Base-by-base conservation (phyloP, 1,284 basidiomycete species). In the Phylloboletellus chloephorus region DNA sequence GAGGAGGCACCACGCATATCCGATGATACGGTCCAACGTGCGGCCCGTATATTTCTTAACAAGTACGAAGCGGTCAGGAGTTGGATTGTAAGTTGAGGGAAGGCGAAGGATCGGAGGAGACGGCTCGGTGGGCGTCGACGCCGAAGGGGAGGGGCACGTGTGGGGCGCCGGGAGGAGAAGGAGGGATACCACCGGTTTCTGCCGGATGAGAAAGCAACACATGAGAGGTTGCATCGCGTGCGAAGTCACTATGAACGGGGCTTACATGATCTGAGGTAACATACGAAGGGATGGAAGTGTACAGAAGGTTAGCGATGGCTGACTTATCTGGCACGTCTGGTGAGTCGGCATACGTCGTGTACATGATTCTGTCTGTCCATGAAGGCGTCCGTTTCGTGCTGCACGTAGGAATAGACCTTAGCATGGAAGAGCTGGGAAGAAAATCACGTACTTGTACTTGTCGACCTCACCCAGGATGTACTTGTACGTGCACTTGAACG, bases 331-430 rank as follows among this genome's bases (percentile, higher is more conserved):
- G 69, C 5, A 61, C 60, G 44, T 76, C 67, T 2, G 78, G 73
- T 0, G 72, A 69, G 58, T 90, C 88, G n/a, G 74, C 72, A 53
- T 85, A 71, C 5, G 89, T 89, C 2, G 86, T 74, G 61, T 92
- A 96, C 52, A 98, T 68, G 34, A 98, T 80, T 31, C 95, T 78
- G 64, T 98, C 95, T 16, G 94, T 97, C 89, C 93, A 98, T 15
- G 93, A 85, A 0, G 95, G 95, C 5, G 74, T 72, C 6, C 95
- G 79, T 57, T 83, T 88, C 19, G 67, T 64, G 59, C 80, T 89
- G 37, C 47, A 54, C 2, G 25, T 7, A 17, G 10, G 7, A 28
- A 49, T 9, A 20, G 25, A 6, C 5, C 5, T 51, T 20, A 41
- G 33, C 3, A 46, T 19, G 19, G 23, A 39, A 25, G 23, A 40